Conservation (phyloP, 306 rosid genomes). For the Medicago lupulina region DNA sequence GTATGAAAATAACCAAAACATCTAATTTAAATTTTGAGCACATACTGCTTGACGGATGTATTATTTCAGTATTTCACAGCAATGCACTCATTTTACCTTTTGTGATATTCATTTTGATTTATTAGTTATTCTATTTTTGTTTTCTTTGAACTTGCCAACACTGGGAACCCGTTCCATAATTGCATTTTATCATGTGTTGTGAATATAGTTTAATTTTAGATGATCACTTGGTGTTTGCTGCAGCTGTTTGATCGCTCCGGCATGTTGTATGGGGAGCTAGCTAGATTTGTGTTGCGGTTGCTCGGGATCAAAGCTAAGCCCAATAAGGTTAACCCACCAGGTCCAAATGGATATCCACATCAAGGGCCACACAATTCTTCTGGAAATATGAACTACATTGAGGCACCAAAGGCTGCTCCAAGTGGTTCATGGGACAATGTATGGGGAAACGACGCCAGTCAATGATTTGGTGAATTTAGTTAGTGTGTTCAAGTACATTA, state of each 20-base stretch:
- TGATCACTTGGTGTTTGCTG: constrained; percentile 31
- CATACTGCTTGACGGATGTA: neutral
- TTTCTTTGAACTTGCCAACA: constrained; percentile 4
- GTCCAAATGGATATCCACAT: constrained; percentile 67
- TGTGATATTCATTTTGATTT: constrained; percentile 1
- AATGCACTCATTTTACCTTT: neutral
- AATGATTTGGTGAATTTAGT: constrained; percentile 44
- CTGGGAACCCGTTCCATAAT: constrained; percentile 7
- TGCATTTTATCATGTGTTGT: constrained; percentile 13
- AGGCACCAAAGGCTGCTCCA: constrained; percentile 75
- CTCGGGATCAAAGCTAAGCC: constrained; percentile 73
- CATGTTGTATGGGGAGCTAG: constrained; percentile 87
- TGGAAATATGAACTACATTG: constrained; percentile 60
- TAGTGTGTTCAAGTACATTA: constrained; percentile 37
- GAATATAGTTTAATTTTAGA: constrained; percentile 26
- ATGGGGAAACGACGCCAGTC: constrained; percentile 64
- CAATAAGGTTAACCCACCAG: constrained; percentile 54
- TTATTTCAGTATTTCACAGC: constrained; percentile 1
- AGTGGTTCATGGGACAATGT: constrained; percentile 89
- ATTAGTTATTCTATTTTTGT: neutral
- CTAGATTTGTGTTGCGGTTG: constrained; percentile 80
- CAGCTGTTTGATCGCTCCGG: constrained; percentile 97
- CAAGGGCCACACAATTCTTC: constrained; percentile 53
- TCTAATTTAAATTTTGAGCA: constrained; percentile 24
- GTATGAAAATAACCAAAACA: neutral